Evolutionary conservation across 495 filamentous ascomycete genomes (phyloP), one percentile per base, ranked within the genome.

Genomic region (Tuber indicum): DNA sequence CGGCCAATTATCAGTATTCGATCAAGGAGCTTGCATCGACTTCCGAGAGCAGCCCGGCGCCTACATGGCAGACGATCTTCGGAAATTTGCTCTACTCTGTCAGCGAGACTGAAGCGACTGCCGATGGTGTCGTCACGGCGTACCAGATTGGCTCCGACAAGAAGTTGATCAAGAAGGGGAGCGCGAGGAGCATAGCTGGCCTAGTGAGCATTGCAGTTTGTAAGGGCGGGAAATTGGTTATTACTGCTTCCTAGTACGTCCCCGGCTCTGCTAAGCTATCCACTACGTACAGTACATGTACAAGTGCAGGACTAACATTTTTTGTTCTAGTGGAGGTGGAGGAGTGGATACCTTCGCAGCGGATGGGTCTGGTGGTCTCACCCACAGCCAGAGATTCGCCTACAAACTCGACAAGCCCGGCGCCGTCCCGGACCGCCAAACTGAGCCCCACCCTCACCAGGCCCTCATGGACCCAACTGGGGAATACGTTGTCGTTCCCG

Each of bases 361-460:
- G 21, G 49, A 47, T 44, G 72, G 52, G 71, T 23, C 72, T 19
- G 81, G 77, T 45, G 79, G 45, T 16, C 80, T 89, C 46, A 74
- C 82, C 7, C 75, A 84, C 26, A 75, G 88, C 39, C 86, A 90
- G 78, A 85, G 84, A 74, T 86, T 89, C 77, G 86, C 83, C 47
- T 93, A 87, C 86, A 39, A 80, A 89, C 74, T 78, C 85, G 21
- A 14, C 23, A 75, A 80, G 9, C 87, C 88, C 0, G 88, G 88
- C n/a, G 78, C 87, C 70, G 79, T 86, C 45, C 85, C 88, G 8
- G 77, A 74, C 6, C 89, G 89, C 39, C 92, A 93, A 85, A 87
- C 90, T 10, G 85, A 86, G 5, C 86, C 92, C n/a, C 92, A 91
- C 81, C 91, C 92, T 16, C 92, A 95, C 79, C 85, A 92, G 74